A percentile compares a stretch with the other conserved stretches of the same genome.
phyloP scores from a whole-genome alignment of 148 eudicot species.

The Rhododendron griersonianum region DNA sequence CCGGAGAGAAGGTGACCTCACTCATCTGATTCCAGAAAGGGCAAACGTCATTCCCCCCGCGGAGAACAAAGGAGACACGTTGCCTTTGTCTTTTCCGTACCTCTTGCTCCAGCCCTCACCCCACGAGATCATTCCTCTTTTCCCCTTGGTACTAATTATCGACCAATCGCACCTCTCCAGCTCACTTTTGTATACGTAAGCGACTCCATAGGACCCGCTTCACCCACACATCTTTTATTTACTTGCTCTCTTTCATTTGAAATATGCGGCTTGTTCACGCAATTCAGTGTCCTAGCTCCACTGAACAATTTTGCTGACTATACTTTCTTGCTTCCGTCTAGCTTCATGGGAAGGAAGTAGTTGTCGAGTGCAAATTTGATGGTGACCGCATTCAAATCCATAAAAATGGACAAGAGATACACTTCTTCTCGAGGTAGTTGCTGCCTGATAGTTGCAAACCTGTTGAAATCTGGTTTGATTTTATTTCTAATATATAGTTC shows the following conservation, averaged over 20 bases:
- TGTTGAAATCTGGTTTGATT: background rate
- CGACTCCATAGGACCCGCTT: no score
- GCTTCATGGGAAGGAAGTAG: conserved; percentile 89
- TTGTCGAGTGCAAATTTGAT: conserved; percentile 87
- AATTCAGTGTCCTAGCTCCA: background rate
- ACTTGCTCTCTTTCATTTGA: background rate
- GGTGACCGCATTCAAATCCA: conserved; percentile 89
- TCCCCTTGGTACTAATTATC: no score
- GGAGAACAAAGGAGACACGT: no score
- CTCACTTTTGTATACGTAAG: no score
- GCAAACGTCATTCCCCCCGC: no score
- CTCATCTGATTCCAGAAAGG: no score
- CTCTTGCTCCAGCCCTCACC: no score
- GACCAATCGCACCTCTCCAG: no score
- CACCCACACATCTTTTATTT: background rate
- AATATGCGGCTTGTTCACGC: background rate
- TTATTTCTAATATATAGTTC: no score
- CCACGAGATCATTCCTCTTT: no score
- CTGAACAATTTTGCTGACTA: background rate
- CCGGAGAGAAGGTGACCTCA: no score
- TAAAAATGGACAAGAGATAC: conserved; percentile 61
- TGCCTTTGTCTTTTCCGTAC: no score
- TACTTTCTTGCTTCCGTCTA: conserved; percentile 13
- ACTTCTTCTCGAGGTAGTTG: conserved; percentile 63
- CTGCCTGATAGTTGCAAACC: background rate